These are phyloP conservation scores for Wolfiporia cocos DNA, from an alignment of 1,284 basidiomycete genomes.

Conservation along the genomic window DNA sequence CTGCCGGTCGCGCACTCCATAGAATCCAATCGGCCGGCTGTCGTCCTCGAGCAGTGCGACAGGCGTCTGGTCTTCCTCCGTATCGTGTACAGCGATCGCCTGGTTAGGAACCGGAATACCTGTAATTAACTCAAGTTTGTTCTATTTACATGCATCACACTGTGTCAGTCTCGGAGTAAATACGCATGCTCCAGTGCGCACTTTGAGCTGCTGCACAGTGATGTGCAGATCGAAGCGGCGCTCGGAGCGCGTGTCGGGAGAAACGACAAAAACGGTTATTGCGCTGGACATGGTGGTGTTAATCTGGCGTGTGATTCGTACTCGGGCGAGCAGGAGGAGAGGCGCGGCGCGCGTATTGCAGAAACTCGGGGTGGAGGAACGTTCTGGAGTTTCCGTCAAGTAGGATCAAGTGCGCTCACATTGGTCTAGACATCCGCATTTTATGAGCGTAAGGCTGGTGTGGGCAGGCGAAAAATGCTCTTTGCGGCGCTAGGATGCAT, in stretches of 20 bases:
- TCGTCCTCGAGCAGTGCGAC: slow-evolving; percentile 63
- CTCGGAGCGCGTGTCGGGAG: slow-evolving; percentile 84
- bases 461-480: too few relatives aligned
- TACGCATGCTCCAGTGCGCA: slow-evolving; percentile 24
- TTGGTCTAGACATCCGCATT: slow-evolving; percentile 17
- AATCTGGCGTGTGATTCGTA: too few relatives aligned
- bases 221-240: slow-evolving; percentile 71
- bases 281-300: slow-evolving; percentile 38
- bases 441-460: too few relatives aligned
- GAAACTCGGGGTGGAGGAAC: too few relatives aligned
- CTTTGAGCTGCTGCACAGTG: slow-evolving; percentile 79
- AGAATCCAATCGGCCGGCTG: slow-evolving; percentile 61
- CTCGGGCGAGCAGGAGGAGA: too few relatives aligned
- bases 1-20: slow-evolving; percentile 65
- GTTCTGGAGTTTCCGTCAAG: too few relatives aligned
- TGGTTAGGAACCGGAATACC: slow-evolving; percentile 80
- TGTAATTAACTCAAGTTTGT: slow-evolving; percentile 86
- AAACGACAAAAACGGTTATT: slow-evolving; percentile 74
- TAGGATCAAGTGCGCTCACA: slow-evolving; percentile 15
- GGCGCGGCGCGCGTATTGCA: too few relatives aligned
- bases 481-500: too few relatives aligned
- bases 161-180: neutral
- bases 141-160: slow-evolving; percentile 33
- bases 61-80: slow-evolving; percentile 46
- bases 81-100: slow-evolving; percentile 55